phyloP scores from a whole-genome alignment of 768 basidiomycete species.

The Hygrocybe punicea region DNA sequence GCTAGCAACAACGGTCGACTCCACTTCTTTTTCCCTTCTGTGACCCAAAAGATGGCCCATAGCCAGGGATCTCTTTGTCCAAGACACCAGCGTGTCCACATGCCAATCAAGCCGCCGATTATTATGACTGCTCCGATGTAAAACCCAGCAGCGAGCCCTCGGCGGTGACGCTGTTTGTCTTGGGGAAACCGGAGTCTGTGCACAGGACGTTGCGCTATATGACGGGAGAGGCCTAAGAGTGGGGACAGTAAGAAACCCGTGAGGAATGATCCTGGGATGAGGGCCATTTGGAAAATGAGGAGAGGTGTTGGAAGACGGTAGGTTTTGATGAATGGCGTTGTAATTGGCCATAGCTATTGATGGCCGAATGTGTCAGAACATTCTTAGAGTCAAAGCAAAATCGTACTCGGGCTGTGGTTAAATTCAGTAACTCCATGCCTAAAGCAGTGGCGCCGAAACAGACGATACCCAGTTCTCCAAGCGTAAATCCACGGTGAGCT shows the following conservation, averaged over 20 bases:
- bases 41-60: conserved; percentile 74
- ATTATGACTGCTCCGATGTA: conserved; percentile 74
- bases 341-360: conserved; percentile 69
- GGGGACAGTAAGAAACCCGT: conserved; percentile 96
- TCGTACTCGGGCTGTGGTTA: conserved; percentile 78
- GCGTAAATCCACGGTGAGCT: conserved; percentile 90
- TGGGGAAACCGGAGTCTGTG: conserved; percentile 79
- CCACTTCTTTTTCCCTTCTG: conserved; percentile 76
- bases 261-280: conserved; percentile 87
- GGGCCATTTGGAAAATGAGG: conserved; percentile 85
- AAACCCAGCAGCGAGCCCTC: conserved; percentile 81
- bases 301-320: conserved; percentile 91
- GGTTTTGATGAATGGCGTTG: conserved; percentile 83
- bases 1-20: conserved; percentile 69
- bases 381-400: conserved; percentile 11
- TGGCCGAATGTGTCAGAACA: not conserved
- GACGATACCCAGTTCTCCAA: conserved; percentile 89
- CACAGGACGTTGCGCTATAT: conserved; percentile 83
- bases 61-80: conserved; percentile 81
- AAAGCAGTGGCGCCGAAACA: conserved; percentile 85
- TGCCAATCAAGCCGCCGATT: conserved; percentile 77
- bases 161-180: conserved; percentile 78
- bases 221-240: conserved; percentile 84
- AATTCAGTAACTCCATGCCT: conserved; percentile 79
- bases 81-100: conserved; percentile 90